Conservation (phyloP, 2,329 filamentous ascomycete genomes). For the Pestalotiopsis fici region DNA sequence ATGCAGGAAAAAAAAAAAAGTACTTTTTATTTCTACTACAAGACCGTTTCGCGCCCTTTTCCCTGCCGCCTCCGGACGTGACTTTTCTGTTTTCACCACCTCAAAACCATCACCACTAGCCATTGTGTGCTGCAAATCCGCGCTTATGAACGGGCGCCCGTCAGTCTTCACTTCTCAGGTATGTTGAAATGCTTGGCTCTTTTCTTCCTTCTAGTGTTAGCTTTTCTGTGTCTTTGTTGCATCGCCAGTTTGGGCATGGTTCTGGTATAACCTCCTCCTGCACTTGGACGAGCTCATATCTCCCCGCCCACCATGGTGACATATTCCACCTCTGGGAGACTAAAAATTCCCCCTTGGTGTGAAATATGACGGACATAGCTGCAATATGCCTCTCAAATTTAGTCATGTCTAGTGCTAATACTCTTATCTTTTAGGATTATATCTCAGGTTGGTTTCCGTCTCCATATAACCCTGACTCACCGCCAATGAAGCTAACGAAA, state of each 20-base stretch:
- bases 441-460: conserved; percentile 63
- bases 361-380: background rate
- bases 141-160: conserved; percentile 84
- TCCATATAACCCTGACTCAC: conserved; percentile 40
- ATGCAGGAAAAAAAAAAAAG: background rate
- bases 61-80: conserved; percentile 10
- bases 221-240: background rate
- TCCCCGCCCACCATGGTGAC: conserved; percentile 1
- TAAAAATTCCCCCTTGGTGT: background rate
- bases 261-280: background rate
- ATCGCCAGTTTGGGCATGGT: background rate
- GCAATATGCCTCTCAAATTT: conserved; percentile 4
- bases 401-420: conserved; percentile 40
- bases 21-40: too few species aligned
- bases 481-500: conserved; percentile 37
- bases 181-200: conserved; percentile 33
- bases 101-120: conserved; percentile 19
- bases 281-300: background rate
- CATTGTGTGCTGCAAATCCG: conserved; percentile 42
- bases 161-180: conserved; percentile 88
- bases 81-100: conserved; percentile 16
- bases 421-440: conserved; percentile 60
- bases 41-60: too few species aligned
- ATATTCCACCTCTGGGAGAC: background rate
- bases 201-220: conserved; percentile 7